phyloP scores from a whole-genome alignment of 2,329 filamentous ascomycete species.

The Sclerotiophoma versabilis region DNA sequence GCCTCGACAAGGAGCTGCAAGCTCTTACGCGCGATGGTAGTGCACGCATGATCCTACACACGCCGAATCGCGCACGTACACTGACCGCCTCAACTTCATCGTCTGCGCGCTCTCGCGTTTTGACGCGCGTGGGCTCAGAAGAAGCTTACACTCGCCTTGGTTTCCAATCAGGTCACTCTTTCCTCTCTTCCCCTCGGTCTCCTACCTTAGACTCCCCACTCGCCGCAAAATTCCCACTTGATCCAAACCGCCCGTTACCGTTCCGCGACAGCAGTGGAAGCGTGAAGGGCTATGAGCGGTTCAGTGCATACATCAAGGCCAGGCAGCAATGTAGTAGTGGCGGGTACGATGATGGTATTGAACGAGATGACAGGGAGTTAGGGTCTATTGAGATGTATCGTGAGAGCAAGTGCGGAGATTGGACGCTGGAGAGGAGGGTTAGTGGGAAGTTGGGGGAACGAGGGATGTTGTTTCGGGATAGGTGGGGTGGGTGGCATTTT shows the following conservation, averaged over 20 bases:
- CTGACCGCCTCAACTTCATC: constrained; percentile 14
- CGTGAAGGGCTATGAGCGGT: constrained; percentile 12
- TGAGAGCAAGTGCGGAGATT: constrained; percentile 20
- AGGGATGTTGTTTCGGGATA: constrained; percentile 27
- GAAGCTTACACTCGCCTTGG: constrained; percentile 22
- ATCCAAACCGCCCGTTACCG: constrained; percentile 16
- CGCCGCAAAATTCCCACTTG: constrained; percentile 14
- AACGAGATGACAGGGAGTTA: constrained; percentile 13
- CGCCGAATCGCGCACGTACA: constrained; percentile 11
- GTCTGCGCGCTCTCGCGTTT: neutral
- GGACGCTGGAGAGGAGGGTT: constrained; percentile 26
- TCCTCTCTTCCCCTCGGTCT: constrained; percentile 5
- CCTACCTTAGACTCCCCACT: constrained; percentile 14
- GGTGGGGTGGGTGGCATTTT: constrained; percentile 24
- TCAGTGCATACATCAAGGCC: constrained; percentile 23
- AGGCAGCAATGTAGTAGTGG: neutral
- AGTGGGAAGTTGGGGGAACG: constrained; percentile 15
- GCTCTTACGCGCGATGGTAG: constrained; percentile 23
- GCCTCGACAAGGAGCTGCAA: constrained; percentile 23
- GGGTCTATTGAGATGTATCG: constrained; percentile 27
- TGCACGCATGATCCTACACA: constrained; percentile 22
- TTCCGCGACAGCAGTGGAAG: constrained; percentile 21
- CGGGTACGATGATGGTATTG: constrained; percentile 16
- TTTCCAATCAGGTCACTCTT: constrained; percentile 17
- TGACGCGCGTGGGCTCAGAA: constrained; percentile 6